These are phyloP conservation scores for Stellera chamaejasme DNA, from an alignment of 345 rosid species.

Conservation along the genomic window DNA sequence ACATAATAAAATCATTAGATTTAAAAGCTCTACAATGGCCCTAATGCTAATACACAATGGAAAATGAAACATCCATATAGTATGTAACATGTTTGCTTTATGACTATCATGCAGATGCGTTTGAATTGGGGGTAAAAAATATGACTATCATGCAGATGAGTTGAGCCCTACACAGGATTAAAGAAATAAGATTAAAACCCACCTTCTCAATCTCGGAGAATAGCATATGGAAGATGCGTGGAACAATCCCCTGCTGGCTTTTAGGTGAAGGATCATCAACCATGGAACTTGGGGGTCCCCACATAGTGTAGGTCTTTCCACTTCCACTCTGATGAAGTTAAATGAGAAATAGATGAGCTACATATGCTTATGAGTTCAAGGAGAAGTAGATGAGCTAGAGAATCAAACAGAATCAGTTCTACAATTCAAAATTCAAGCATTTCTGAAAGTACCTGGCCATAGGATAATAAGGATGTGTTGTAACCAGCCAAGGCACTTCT, in stretches of 20 bases:
- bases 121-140: too few species aligned
- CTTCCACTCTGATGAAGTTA: slow-evolving; percentile 67
- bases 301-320: slow-evolving; percentile 92
- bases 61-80: not conserved
- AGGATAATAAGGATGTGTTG: slow-evolving; percentile 73
- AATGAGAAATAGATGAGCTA: not conserved
- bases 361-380: not conserved
- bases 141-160: too few species aligned
- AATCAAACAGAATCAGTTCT: not conserved
- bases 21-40: not conserved
- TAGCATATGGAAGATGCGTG: slow-evolving; percentile 75
- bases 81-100: too few species aligned
- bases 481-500: slow-evolving; percentile 76
- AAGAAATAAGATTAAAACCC: slow-evolving; percentile 19
- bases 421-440: not conserved
- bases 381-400: not conserved
- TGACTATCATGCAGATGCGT: too few species aligned
- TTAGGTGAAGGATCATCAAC: slow-evolving; percentile 71
- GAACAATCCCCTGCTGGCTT: slow-evolving; percentile 79
- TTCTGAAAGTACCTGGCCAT: slow-evolving; percentile 71
- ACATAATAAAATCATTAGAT: slow-evolving; percentile 10
- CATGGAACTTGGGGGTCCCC: slow-evolving; percentile 98
- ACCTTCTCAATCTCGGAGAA: slow-evolving; percentile 76
- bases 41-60: not conserved
- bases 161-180: not conserved